Evolutionary conservation across 441 rosid species (phyloP), one percentile per base, ranked within the genome.

Genomic region (Croton laevigatus): DNA sequence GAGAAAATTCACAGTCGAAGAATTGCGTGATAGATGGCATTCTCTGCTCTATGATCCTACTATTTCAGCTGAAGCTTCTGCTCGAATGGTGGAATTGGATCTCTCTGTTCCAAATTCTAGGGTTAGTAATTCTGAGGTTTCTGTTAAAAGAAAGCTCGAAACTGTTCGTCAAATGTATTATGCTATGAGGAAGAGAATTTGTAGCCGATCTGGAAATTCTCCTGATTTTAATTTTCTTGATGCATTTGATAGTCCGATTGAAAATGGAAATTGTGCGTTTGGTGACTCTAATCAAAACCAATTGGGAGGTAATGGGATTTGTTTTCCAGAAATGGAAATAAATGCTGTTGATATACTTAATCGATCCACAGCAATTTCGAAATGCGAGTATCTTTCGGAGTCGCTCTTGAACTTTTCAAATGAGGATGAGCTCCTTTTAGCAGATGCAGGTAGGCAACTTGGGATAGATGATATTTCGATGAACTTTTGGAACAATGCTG

Each of bases 11-110:
- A 81, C 85, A 19, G 72, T 90, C 51, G 49, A 68, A 70, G 98
- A 92, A 83, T 80, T 92, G 80, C 91, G 86, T 75, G 89, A 85
- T 62, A 86, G 97, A 57, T 92, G 97, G 98, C 79, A 84, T 82
- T 83, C 98, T 69, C 89, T 92, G 16, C 88, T 92, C 17, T 90
- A 90, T 73, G 98, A 92, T 81, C 89, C 94, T 34, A 76, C 83
- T 60, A 75, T 90, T 71, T 90, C 97, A 34, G 85, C 82, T 34
- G 90, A 87, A 78, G 98, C 95, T 53, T 83, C 93, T 65, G 73
- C 78, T 59, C 77, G 81, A 57, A 89, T 94, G 89, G 52, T 85
- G 66, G 92, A 89, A 75, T 77, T 83, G 71, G 93, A 90, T 75
- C 83, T 76, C 54, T 76, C 83, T 72, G 65, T 36, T 5, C n/a